phyloP scores from a whole-genome alignment of 805 yeast species.

The Tetrapisispora taiwanensis region DNA sequence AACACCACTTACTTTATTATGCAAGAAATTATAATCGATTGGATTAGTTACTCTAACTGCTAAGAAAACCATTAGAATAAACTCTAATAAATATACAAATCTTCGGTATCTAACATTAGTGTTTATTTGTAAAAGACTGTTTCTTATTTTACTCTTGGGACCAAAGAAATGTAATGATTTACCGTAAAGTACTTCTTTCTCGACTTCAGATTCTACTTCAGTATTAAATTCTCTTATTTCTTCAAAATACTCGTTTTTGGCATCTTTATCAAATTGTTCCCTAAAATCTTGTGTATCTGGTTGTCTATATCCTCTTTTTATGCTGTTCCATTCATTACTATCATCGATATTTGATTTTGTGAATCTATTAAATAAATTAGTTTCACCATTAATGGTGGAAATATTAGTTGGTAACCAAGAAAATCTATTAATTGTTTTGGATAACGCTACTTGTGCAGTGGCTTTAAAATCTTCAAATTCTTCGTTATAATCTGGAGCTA shows the following conservation, averaged over 20 bases:
- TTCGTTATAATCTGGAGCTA: not conserved
- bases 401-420: not conserved
- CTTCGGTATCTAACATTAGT: not conserved
- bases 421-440: not conserved
- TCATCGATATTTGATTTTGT: not conserved
- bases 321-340: not conserved
- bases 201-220: not conserved
- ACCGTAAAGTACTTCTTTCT: not conserved
- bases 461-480: not conserved
- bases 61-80: not conserved
- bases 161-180: not conserved
- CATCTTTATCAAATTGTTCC: not conserved
- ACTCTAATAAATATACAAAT: not conserved
- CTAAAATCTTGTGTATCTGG: not conserved
- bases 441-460: not conserved
- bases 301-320: not conserved
- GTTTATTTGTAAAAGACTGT: not conserved
- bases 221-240: not conserved
- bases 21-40: not conserved
- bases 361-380: not conserved
- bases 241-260: not conserved
- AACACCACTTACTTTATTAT: not conserved
- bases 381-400: not conserved
- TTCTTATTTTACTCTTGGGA: not conserved
- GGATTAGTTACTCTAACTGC: not conserved